These are phyloP conservation scores for Cercospora sesami DNA, from an alignment of 2,329 filamentous ascomycete species.

Conservation along the genomic window DNA sequence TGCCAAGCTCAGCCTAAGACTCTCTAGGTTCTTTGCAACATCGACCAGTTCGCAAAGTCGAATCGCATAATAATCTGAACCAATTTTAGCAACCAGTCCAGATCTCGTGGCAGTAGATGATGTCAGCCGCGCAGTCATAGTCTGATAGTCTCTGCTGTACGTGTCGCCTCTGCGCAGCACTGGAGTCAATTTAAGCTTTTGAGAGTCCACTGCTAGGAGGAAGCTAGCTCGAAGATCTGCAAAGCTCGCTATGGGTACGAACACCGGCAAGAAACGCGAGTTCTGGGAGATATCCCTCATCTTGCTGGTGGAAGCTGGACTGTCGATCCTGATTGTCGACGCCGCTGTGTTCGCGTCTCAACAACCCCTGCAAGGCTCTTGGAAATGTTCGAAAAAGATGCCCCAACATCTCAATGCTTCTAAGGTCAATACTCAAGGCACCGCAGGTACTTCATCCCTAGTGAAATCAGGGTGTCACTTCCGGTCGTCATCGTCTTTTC, in stretches of 20 bases:
- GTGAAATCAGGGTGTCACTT: not conserved
- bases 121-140: not conserved
- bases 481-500: constrained; percentile 57
- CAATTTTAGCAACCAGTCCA: not conserved
- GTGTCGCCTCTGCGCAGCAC: not conserved
- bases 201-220: not conserved
- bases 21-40: not conserved
- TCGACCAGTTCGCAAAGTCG: not conserved
- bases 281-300: not conserved
- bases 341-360: not conserved
- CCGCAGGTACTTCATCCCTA: not conserved
- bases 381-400: not conserved
- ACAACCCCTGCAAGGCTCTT: not conserved
- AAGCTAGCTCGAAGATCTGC: not conserved
- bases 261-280: not conserved
- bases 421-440: not conserved
- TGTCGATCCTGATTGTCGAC: not conserved
- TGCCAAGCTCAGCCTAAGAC: not conserved
- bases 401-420: not conserved
- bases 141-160: not conserved
- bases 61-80: not conserved
- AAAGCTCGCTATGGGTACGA: not conserved
- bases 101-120: not conserved
- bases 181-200: not conserved
- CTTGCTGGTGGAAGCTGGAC: not conserved